Evolutionary conservation across 1,284 basidiomycete species (phyloP).

Genomic region (Apiotrichum mycotoxinovorans): DNA sequence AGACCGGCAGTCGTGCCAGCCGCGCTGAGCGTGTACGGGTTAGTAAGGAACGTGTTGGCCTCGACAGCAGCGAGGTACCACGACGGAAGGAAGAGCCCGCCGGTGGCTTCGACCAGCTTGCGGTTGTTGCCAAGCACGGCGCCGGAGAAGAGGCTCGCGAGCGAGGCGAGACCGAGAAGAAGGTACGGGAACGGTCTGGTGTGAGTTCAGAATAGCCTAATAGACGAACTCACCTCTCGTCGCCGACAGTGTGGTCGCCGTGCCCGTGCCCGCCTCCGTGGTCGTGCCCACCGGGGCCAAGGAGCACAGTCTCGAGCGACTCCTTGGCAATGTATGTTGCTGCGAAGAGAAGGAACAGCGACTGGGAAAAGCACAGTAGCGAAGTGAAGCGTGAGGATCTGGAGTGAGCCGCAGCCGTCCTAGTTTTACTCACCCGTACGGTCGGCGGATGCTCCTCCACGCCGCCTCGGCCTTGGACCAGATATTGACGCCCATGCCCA

Average conservation of each 20-base stretch:
- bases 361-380: conserved; percentile 78
- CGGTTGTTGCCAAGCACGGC: conserved; percentile 63
- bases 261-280: conserved; percentile 24
- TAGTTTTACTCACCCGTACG: conserved; percentile 63
- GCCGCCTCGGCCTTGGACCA: conserved; percentile 51
- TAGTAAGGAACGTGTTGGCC: conserved; percentile 36
- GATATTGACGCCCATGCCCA: conserved; percentile 65
- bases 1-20: conserved; percentile 49
- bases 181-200: conserved; percentile 56
- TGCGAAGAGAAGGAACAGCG: conserved; percentile 83
- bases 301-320: conserved; percentile 74
- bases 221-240: conserved; percentile 8
- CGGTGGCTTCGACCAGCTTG: conserved; percentile 58
- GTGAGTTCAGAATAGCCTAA: conserved; percentile 22
- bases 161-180: conserved; percentile 57
- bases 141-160: conserved; percentile 52
- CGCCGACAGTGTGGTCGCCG: conserved; percentile 16
- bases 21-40: conserved; percentile 53
- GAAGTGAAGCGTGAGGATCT: conserved; percentile 73
- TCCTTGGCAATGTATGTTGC: conserved; percentile 92
- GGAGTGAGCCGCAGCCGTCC: conserved; percentile 11
- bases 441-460: conserved; percentile 49
- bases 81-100: conserved; percentile 33
- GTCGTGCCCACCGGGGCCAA: conserved; percentile 55
- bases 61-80: conserved; percentile 24